phyloP scores from a whole-genome alignment of 78 protist species.

The Polysphondylium violaceum region DNA sequence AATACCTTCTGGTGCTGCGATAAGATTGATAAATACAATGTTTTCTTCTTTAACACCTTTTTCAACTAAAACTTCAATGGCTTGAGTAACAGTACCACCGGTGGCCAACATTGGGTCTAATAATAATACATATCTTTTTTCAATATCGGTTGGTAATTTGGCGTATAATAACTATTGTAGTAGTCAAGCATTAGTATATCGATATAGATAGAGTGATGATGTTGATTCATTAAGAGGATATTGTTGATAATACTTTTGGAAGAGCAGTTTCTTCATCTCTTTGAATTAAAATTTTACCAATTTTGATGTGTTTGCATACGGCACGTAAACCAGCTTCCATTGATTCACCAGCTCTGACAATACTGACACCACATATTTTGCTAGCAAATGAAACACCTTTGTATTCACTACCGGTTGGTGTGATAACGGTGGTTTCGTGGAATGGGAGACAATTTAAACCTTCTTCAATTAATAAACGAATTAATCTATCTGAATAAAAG shows the following conservation, averaged over 20 bases:
- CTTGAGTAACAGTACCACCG: constrained; percentile 82
- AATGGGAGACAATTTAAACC: constrained; percentile 87
- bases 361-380: constrained; percentile 88
- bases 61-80: constrained; percentile 80
- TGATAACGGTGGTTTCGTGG: constrained; percentile 60
- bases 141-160: constrained; percentile 80
- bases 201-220: not conserved
- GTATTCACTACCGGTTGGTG: constrained; percentile 83
- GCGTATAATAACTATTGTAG: constrained; percentile 80
- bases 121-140: constrained; percentile 75
- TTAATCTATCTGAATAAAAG: constrained; percentile 87
- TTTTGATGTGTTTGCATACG: constrained; percentile 85
- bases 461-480: constrained; percentile 83
- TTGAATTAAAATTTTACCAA: constrained; percentile 94
- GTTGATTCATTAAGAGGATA: not conserved
- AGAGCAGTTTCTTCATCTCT: constrained; percentile 90
- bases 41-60: constrained; percentile 77
- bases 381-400: constrained; percentile 69
- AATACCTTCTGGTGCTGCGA: constrained; percentile 88
- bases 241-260: constrained; percentile 76
- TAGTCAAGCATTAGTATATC: no score
- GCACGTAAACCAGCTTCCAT: constrained; percentile 92
- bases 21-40: constrained; percentile 82
- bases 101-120: constrained; percentile 91
- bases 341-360: constrained; percentile 93